Base-by-base conservation (phyloP, 2,329 filamentous ascomycete genomes). In the Lizonia empirigonia region DNA sequence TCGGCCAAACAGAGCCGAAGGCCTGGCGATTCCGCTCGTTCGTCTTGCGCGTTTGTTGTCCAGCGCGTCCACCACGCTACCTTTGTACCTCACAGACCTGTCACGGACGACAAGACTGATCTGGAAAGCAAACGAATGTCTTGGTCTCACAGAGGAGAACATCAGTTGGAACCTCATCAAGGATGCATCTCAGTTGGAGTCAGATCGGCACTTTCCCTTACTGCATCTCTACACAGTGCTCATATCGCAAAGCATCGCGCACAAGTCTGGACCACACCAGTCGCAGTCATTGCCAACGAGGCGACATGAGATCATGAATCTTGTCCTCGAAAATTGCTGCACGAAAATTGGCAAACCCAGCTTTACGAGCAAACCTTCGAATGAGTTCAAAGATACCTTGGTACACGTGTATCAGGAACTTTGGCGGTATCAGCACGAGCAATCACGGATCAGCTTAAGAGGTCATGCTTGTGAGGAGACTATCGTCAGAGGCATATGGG, bases 401-500 rank as follows among this genome's bases (percentile, higher is more conserved):
- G 59, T 64, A 0, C 45, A 44, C 1, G 64, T 69, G 1, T 70
- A 64, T 41, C 56, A 65, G 18, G 68, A 71, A 49, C 32, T 72
- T 18, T 45, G 58, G 33, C 22, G 62, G 32, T 57, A 60, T 30
- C 68, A 71, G 34, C 8, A 61, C 7, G 58, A 63, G 19, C 60
- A 62, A 41, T 50, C 57, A 8, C 59, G 56, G 23, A 45, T 63
- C 20, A 70, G 66, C 34, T 41, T 72, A 46, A 59, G 65, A 22
- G 68, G 65, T 2, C 54, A 59, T 34, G 55, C 58, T 2, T 58
- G 59, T 2, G 68, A 72, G 35, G 64, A 67, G 6, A 18, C 23
- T 9, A 42, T 71, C 7, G 64, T 63, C 3, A 82, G 63, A 50
- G 82, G 82, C 0, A 75, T 81, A 16, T 82, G 58, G 24, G 78